A percentile compares a stretch with the other conserved stretches of the same genome.
Conservation (phyloP, 2,329 filamentous ascomycete genomes). For the Penicillium nordicum region DNA sequence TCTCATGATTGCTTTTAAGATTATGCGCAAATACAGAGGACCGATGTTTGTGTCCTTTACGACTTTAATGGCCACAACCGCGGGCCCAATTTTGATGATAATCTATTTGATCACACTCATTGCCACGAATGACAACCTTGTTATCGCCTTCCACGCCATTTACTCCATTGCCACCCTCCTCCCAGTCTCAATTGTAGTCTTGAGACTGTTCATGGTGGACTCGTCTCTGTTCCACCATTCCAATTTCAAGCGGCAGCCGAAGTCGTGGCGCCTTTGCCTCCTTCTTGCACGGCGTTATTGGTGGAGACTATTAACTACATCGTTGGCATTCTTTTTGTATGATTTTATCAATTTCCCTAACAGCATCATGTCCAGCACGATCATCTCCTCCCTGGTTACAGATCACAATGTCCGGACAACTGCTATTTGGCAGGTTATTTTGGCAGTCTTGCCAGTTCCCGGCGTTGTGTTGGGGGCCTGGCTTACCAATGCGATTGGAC, state of each 20-base stretch:
- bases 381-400: slow-evolving; percentile 33
- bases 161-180: slow-evolving; percentile 35
- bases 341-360: slow-evolving; percentile 41
- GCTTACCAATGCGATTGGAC: slow-evolving; percentile 33
- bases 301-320: slow-evolving; percentile 30
- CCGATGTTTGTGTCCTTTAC: slow-evolving; percentile 37
- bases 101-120: slow-evolving; percentile 37
- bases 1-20: slow-evolving; percentile 11
- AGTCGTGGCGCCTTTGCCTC: slow-evolving; percentile 24
- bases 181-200: slow-evolving; percentile 31
- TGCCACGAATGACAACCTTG: slow-evolving; percentile 35
- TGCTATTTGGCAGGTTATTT: slow-evolving; percentile 36
- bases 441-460: slow-evolving; percentile 33
- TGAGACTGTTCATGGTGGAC: slow-evolving; percentile 37
- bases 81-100: slow-evolving; percentile 34
- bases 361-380: slow-evolving; percentile 36
- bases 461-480: slow-evolving; percentile 34
- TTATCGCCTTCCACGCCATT: slow-evolving; percentile 27
- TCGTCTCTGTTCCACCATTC: slow-evolving; percentile 32
- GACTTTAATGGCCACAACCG: slow-evolving; percentile 36
- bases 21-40: slow-evolving; percentile 28
- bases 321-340: slow-evolving; percentile 36
- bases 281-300: slow-evolving; percentile 29
- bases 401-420: slow-evolving; percentile 33
- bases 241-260: slow-evolving; percentile 30